phyloP scores from a whole-genome alignment of 1,284 basidiomycete species.

The Malassezia arunalokei region DNA sequence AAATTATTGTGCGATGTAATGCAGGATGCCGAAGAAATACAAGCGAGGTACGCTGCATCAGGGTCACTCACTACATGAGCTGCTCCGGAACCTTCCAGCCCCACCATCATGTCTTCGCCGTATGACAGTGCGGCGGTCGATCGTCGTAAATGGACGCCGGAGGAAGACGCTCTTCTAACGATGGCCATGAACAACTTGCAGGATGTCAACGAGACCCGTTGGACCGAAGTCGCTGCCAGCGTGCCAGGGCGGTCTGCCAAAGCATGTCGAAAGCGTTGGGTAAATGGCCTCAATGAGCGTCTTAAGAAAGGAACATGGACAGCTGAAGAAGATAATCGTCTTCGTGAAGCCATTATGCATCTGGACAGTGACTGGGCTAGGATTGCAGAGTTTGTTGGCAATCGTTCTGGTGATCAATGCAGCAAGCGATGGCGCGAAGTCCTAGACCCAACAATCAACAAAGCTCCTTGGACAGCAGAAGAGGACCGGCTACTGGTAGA shows the following conservation, averaged over 20 bases:
- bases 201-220: slow-evolving; percentile 7
- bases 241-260: slow-evolving; percentile 12
- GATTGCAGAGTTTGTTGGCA: slow-evolving; percentile 12
- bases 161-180: slow-evolving; percentile 12
- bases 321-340: slow-evolving; percentile 7
- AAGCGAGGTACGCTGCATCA: no score
- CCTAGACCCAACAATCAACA: slow-evolving; percentile 15
- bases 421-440: slow-evolving; percentile 18
- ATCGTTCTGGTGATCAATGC: slow-evolving; percentile 18
- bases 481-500: slow-evolving; percentile 9
- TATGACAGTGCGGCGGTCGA: slow-evolving; percentile 1
- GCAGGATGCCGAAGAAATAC: no score
- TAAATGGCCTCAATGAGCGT: slow-evolving; percentile 14
- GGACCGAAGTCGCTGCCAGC: slow-evolving; percentile 11
- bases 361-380: slow-evolving; percentile 11
- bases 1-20: no score
- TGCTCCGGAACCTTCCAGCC: neutral
- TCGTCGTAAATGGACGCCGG: slow-evolving; percentile 13
- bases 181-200: slow-evolving; percentile 5
- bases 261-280: slow-evolving; percentile 18
- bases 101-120: neutral
- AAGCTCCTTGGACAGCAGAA: slow-evolving; percentile 8
- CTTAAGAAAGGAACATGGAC: slow-evolving; percentile 17
- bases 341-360: slow-evolving; percentile 11
- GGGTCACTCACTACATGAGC: no score